phyloP scores from a whole-genome alignment of 2,329 filamentous ascomycete genomes.

The Colletotrichum gloeosporioides region DNA sequence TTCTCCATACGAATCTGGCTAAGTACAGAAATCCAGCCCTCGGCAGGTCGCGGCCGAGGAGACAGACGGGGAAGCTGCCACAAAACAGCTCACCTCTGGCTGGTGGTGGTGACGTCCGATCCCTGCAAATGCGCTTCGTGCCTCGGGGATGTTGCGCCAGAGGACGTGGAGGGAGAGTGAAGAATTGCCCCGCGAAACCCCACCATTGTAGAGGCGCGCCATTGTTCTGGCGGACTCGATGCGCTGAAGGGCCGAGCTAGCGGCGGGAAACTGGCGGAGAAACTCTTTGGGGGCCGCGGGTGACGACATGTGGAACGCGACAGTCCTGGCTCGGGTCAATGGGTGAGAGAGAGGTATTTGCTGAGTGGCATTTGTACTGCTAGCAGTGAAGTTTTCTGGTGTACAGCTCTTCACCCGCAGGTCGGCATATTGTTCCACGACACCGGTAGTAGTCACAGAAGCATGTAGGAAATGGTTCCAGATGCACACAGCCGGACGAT shows the following conservation, averaged over 20 bases:
- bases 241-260: neutral
- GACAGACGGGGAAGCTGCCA: slow-evolving; percentile 10
- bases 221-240: neutral
- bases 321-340: neutral
- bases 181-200: slow-evolving; percentile 18
- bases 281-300: neutral
- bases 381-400: neutral
- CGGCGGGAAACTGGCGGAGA: slow-evolving; percentile 12
- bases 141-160: neutral
- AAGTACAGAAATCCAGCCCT: neutral
- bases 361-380: neutral
- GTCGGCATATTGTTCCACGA: neutral
- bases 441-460: neutral
- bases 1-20: neutral
- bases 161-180: neutral
- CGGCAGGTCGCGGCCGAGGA: slow-evolving; percentile 8
- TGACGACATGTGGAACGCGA: neutral
- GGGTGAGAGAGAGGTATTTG: neutral
- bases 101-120: slow-evolving; percentile 6
- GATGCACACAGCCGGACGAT: neutral
- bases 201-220: slow-evolving; percentile 10
- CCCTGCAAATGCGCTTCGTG: neutral
- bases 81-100: slow-evolving; percentile 16
- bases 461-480: neutral
- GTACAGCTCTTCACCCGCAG: neutral